A percentile compares a stretch with the other conserved stretches of the same genome.
These are phyloP conservation scores for Fusarium ambrosium DNA, from an alignment of 2,329 filamentous ascomycete genomes.

Conservation along the genomic window DNA sequence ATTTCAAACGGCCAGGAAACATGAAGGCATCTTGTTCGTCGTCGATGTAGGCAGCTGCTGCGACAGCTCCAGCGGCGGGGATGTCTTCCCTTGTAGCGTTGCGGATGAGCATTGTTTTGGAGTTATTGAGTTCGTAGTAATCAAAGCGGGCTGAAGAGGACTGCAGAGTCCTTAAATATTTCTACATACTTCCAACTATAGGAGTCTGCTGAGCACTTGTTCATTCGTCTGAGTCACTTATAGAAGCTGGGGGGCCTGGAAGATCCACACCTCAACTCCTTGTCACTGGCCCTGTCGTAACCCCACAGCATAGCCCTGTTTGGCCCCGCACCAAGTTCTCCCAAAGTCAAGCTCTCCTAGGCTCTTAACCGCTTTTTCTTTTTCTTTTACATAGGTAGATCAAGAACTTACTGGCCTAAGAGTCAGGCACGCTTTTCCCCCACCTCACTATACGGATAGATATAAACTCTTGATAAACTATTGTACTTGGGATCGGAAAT, in stretches of 20 bases:
- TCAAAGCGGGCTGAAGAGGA: neutral
- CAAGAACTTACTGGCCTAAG: too few species aligned
- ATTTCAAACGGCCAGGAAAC: neutral
- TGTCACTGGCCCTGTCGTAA: too few species aligned
- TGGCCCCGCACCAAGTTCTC: too few species aligned
- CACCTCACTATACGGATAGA: too few species aligned
- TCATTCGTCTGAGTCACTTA: neutral
- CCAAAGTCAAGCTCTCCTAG: too few species aligned
- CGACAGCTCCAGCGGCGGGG: neutral
- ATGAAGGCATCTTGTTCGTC: slow-evolving; percentile 1
- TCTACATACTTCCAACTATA: neutral
- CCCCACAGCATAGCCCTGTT: too few species aligned
- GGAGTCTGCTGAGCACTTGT: neutral
- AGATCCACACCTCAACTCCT: too few species aligned
- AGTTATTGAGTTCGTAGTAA: neutral
- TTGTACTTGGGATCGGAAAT: too few species aligned
- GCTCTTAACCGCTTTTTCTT: too few species aligned
- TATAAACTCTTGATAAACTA: too few species aligned
- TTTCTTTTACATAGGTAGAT: too few species aligned
- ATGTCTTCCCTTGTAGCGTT: neutral
- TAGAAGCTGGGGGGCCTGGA: neutral
- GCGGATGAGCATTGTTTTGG: neutral
- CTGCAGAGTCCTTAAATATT: neutral
- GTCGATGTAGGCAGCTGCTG: neutral
- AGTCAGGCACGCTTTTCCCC: too few species aligned